These are phyloP conservation scores for Aspergillus jensenii DNA, from an alignment of 2,329 filamentous ascomycete species.

Conservation along the genomic window DNA sequence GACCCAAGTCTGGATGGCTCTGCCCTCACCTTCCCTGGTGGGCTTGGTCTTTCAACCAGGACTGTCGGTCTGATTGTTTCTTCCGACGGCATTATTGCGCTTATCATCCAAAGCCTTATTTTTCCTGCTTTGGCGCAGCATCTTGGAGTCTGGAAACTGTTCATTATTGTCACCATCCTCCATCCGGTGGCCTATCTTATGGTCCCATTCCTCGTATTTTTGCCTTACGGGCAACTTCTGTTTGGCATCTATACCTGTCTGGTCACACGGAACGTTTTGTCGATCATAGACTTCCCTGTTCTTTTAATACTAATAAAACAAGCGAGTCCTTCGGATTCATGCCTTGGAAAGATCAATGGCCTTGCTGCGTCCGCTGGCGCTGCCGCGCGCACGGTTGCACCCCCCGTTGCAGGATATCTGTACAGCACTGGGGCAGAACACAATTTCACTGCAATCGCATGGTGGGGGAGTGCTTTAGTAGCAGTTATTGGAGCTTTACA, in stretches of 20 bases:
- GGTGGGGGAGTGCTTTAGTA: constrained; percentile 60
- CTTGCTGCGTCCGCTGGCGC: constrained; percentile 71
- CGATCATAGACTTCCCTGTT: constrained; percentile 67
- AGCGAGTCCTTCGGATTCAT: constrained; percentile 61
- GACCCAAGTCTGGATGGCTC: constrained; percentile 30
- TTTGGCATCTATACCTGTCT: constrained; percentile 66
- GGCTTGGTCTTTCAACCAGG: constrained; percentile 65
- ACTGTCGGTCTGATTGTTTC: constrained; percentile 69
- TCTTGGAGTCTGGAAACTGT: constrained; percentile 67
- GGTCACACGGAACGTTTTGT: constrained; percentile 64
- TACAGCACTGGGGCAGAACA: constrained; percentile 62
- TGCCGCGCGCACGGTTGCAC: constrained; percentile 67
- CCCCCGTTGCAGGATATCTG: constrained; percentile 66
- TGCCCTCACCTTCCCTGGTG: constrained; percentile 61
- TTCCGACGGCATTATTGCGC: constrained; percentile 68
- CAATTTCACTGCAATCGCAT: constrained; percentile 61
- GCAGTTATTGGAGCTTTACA: constrained; percentile 58
- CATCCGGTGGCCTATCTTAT: constrained; percentile 69
- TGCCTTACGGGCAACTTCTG: constrained; percentile 56
- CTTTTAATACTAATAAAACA: constrained; percentile 72
- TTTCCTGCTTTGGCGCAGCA: constrained; percentile 65
- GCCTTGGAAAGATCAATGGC: constrained; percentile 70
- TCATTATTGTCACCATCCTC: constrained; percentile 63
- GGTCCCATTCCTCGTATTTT: constrained; percentile 64
- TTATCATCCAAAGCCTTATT: constrained; percentile 70